Percentiles rank a stretch among this genome's conserved stretches.
These are phyloP conservation scores for Cordyceps cicadae DNA, from an alignment of 2,329 filamentous ascomycete genomes.

Conservation along the genomic window DNA sequence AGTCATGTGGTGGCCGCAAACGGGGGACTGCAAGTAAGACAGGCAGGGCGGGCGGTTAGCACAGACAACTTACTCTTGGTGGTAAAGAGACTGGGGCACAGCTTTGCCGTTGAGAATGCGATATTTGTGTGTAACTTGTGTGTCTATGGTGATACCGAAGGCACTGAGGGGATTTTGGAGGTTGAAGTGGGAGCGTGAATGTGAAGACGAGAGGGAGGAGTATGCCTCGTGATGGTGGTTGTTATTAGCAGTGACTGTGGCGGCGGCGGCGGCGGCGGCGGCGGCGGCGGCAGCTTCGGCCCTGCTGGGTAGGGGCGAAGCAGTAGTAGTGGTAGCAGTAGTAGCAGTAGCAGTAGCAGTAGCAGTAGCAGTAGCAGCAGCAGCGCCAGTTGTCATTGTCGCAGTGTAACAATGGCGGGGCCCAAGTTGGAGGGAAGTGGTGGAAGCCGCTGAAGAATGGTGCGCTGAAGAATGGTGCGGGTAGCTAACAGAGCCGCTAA, in stretches of 20 bases:
- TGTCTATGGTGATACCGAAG: conserved; percentile 20
- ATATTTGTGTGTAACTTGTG: conserved; percentile 21
- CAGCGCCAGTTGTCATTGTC: not conserved
- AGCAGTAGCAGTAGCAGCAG: not conserved
- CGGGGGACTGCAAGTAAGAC: not conserved
- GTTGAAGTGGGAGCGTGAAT: not conserved
- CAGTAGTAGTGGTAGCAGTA: not conserved
- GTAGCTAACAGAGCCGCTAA: not conserved
- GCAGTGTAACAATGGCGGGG: not conserved
- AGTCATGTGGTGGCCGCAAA: not conserved
- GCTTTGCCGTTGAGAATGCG: conserved; percentile 26
- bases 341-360: not conserved
- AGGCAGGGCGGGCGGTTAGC: not conserved
- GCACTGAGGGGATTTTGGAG: conserved; percentile 21
- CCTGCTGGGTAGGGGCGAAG: not conserved
- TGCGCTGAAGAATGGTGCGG: not conserved
- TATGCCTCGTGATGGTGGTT: not conserved
- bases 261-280: too few species aligned
- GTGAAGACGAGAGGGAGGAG: not conserved
- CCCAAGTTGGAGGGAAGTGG: not conserved
- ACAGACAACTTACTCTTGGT: conserved; percentile 12
- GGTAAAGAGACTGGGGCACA: conserved; percentile 20
- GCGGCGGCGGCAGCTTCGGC: not conserved
- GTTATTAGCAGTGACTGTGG: not conserved
- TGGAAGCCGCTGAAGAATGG: not conserved